Conservation (phyloP, 805 yeast species). For the Pichia exigua region DNA sequence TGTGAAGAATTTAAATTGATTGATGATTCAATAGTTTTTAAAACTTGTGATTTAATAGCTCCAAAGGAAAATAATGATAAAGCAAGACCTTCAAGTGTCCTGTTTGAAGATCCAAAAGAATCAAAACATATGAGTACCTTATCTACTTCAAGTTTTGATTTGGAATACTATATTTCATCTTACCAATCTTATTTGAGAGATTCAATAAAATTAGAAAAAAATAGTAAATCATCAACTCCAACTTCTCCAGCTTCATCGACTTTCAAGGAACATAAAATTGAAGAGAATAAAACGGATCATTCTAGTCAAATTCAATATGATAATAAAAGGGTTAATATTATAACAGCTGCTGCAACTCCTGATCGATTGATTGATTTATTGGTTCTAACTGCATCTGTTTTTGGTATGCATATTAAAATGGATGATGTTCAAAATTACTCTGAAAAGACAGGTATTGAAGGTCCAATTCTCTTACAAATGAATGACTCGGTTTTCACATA, state of each 20-base stretch:
- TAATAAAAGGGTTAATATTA: slow-evolving; percentile 17
- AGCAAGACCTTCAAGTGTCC: slow-evolving; percentile 25
- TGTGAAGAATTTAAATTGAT: slow-evolving; percentile 45
- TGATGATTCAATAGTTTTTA: slow-evolving; percentile 50
- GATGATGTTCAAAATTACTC: slow-evolving; percentile 36
- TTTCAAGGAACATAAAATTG: not conserved
- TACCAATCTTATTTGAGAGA: slow-evolving; percentile 22
- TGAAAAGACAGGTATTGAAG: slow-evolving; percentile 11
- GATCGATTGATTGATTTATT: slow-evolving; percentile 74
- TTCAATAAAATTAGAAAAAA: not conserved
- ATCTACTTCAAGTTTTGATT: slow-evolving; percentile 27
- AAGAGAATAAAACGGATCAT: not conserved
- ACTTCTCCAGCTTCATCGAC: not conserved
- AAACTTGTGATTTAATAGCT: slow-evolving; percentile 30
- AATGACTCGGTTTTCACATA: slow-evolving; percentile 58
- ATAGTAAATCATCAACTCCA: not conserved
- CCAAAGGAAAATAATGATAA: slow-evolving; percentile 25
- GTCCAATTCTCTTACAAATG: slow-evolving; percentile 38
- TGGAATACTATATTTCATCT: slow-evolving; percentile 24
- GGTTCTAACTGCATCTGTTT: slow-evolving; percentile 62
- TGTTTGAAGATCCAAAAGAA: slow-evolving; percentile 23
- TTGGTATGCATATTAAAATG: slow-evolving; percentile 34
- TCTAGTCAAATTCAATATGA: not conserved
- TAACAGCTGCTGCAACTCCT: slow-evolving; percentile 56
- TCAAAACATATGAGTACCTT: slow-evolving; percentile 29